phyloP scores from a whole-genome alignment of 257 asterid genomes.

The Solanum piurae region DNA sequence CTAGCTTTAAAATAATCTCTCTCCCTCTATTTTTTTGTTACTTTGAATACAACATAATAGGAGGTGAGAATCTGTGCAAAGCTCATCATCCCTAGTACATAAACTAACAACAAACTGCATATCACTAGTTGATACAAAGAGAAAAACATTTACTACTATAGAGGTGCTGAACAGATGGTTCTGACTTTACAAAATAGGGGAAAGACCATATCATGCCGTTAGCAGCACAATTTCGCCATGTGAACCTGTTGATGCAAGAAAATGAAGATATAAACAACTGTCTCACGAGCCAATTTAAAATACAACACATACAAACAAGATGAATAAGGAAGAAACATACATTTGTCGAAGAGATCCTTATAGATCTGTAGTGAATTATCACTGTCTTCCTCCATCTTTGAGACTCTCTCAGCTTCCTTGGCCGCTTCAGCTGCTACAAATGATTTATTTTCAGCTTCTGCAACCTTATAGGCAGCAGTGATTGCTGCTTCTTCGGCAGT shows the following conservation, averaged over 20 bases:
- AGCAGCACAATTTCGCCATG: constrained; percentile 44
- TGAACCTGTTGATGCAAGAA: constrained; percentile 33
- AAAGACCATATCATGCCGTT: constrained; percentile 24
- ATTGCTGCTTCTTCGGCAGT: constrained; percentile 52
- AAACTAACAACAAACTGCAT: not conserved
- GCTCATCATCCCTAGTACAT: not conserved
- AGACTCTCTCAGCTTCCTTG: constrained; percentile 70
- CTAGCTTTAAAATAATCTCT: not conserved
- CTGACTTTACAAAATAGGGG: not conserved
- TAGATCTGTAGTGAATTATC: constrained; percentile 55
- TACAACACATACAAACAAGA: not conserved
- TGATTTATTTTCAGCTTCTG: constrained; percentile 80
- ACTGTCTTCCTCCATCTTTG: constrained; percentile 59
- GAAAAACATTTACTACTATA: not conserved
- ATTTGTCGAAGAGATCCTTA: constrained; percentile 43
- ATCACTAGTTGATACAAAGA: not conserved
- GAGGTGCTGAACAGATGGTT: not conserved
- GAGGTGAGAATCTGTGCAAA: not conserved
- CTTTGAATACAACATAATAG: not conserved
- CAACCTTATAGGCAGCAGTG: constrained; percentile 44
- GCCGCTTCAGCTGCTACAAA: constrained; percentile 68
- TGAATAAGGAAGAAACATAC: constrained; percentile 15
- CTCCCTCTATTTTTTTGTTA: not conserved
- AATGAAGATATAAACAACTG: not conserved
- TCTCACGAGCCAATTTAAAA: not conserved